Conservation (phyloP, 2,329 filamentous ascomycete genomes). For the Colletotrichum paranaense region DNA sequence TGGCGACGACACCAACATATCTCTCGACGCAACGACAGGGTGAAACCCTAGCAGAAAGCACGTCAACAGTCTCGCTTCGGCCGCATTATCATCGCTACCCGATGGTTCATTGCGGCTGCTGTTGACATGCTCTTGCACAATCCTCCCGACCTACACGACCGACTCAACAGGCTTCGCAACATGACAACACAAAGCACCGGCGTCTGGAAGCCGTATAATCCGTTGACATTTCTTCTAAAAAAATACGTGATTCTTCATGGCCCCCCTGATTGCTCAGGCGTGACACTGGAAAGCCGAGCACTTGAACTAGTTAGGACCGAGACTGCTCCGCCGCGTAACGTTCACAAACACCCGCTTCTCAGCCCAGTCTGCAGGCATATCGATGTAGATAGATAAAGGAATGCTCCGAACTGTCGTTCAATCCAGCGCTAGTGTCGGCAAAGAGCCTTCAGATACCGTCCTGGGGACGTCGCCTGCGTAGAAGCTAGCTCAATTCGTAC, state of each 20-base stretch:
- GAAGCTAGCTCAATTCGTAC: conserved; percentile 1
- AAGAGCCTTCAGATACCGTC: background rate
- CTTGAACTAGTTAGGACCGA: background rate
- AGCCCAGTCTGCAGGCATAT: conserved; percentile 11
- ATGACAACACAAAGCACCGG: background rate
- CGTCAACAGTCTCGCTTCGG: background rate
- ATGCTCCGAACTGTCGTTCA: background rate
- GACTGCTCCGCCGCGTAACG: conserved; percentile 9
- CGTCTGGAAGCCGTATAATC: conserved; percentile 12
- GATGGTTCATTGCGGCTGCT: background rate
- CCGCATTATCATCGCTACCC: conserved; percentile 1
- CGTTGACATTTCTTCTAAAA: conserved; percentile 1
- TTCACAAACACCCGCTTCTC: background rate
- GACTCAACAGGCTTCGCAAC: background rate
- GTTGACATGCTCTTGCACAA: conserved; percentile 13
- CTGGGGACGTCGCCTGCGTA: background rate
- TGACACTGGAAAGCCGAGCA: conserved; percentile 16
- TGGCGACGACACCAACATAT: conserved; percentile 7
- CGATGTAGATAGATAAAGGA: background rate
- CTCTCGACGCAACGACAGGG: background rate
- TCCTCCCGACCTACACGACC: background rate
- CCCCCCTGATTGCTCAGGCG: background rate
- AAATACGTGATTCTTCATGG: background rate
- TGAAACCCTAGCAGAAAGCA: conserved; percentile 6
- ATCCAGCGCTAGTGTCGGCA: conserved; percentile 2